phyloP scores from a whole-genome alignment of 768 basidiomycete genomes.

The Suillus subaureus region DNA sequence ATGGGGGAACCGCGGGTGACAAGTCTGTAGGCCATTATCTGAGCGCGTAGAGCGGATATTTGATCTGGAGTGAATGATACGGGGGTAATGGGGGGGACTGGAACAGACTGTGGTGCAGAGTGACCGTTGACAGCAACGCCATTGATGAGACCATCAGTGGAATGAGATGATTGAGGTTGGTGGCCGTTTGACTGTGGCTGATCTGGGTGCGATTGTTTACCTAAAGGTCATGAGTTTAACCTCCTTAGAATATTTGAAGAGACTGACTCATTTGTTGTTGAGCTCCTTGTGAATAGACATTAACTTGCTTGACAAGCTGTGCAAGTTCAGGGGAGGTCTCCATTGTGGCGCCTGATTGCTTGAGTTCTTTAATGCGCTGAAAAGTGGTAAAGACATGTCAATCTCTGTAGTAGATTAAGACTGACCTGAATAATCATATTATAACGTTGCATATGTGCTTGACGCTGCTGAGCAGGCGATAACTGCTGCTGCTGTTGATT shows the following conservation, averaged over 20 bases:
- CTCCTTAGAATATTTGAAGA: not conserved
- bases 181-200: constrained; percentile 6
- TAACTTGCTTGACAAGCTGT: constrained; percentile 41
- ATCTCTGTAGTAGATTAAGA: not conserved
- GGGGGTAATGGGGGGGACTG: constrained; percentile 59
- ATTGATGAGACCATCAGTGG: constrained; percentile 2
- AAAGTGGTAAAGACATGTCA: not conserved
- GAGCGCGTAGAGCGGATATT: constrained; percentile 73
- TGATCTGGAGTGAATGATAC: constrained; percentile 81
- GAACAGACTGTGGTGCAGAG: constrained; percentile 35
- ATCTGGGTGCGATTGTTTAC: constrained; percentile 29
- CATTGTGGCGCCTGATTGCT: constrained; percentile 45
- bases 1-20: constrained; percentile 66
- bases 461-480: constrained; percentile 3
- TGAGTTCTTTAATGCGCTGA: constrained; percentile 49
- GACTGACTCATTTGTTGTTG: constrained; percentile 38
- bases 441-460: not conserved
- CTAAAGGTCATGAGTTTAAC: constrained; percentile 10
- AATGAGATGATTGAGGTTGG: constrained; percentile 33
- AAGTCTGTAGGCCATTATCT: constrained; percentile 81
- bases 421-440: not conserved
- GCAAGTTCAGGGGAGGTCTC: constrained; percentile 48
- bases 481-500: constrained; percentile 2
- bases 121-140: constrained; percentile 47
- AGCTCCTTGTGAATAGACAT: constrained; percentile 31